These are phyloP conservation scores for Phytophthora pisi DNA, from an alignment of 352 stramenopile species.

Conservation along the genomic window DNA sequence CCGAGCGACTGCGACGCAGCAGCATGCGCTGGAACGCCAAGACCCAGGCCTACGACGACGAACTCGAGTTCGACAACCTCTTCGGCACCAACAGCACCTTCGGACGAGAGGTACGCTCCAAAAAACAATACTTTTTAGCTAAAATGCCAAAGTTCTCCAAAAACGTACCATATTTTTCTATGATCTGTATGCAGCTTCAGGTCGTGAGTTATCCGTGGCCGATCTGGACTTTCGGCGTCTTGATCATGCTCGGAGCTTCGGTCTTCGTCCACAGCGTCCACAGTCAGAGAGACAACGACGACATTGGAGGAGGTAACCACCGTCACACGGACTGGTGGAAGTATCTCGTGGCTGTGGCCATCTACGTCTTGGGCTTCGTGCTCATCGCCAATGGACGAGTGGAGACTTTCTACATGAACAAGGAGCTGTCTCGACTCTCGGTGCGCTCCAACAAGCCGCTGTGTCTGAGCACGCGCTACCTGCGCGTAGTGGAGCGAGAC, in stretches of 20 bases:
- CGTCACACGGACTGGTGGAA: slow-evolving; percentile 62
- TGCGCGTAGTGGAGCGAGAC: slow-evolving; percentile 55
- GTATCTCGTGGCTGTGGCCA: slow-evolving; percentile 59
- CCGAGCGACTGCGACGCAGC: slow-evolving; percentile 15
- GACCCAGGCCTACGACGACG: slow-evolving; percentile 32
- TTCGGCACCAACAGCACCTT: slow-evolving; percentile 36
- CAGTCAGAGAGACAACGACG: slow-evolving; percentile 26
- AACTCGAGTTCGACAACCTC: slow-evolving; percentile 43
- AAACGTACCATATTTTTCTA: slow-evolving; percentile 7
- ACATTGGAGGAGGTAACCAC: not conserved
- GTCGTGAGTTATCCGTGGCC: slow-evolving; percentile 66
- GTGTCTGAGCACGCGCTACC: slow-evolving; percentile 39
- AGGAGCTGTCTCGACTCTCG: slow-evolving; percentile 39
- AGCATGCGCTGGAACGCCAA: slow-evolving; percentile 30
- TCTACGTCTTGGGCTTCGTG: slow-evolving; percentile 51
- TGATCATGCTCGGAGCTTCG: slow-evolving; percentile 59
- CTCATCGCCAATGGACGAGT: slow-evolving; percentile 62
- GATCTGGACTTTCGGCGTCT: slow-evolving; percentile 56
- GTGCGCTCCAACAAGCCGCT: slow-evolving; percentile 62
- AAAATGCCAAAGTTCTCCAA: not conserved
- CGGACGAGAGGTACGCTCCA: slow-evolving; percentile 25
- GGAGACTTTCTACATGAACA: slow-evolving; percentile 68
- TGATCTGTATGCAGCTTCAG: slow-evolving; percentile 38
- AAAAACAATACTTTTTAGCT: not conserved
- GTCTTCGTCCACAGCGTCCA: slow-evolving; percentile 67